Base-by-base conservation (phyloP, 805 yeast species). In the Candida maris region DNA sequence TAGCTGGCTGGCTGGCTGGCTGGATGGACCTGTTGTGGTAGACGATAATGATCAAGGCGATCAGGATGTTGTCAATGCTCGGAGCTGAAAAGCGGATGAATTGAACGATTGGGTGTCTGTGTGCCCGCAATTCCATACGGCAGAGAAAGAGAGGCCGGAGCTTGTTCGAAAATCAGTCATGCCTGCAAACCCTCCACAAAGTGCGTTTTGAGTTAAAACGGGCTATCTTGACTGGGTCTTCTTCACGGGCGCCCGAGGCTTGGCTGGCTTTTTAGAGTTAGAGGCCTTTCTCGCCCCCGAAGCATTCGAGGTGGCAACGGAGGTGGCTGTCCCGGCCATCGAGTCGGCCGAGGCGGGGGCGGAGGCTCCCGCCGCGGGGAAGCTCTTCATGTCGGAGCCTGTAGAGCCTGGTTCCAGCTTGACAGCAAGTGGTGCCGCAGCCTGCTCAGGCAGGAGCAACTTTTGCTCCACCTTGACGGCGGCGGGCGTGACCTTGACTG, bases 401-500 rank as follows among this genome's bases (percentile, higher is more conserved):
- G 25, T 12, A 39, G 29, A 13, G 27, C 23, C 27, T 18, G 37
- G 13, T 26, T 35, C 37, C 28, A 16, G 7, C 14, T 34, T 37
- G 5, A 35, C 38, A 2, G 46, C 32, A 5, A 38, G 39, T 4
- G 45, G 49, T 19, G 27, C 33, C 25, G 44, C 20, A n/a, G n/a
- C n/a, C n/a, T n/a, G n/a, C n/a, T n/a, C n/a, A n/a, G n/a, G n/a
- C n/a, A n/a, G n/a, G n/a, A n/a, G n/a, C 6, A 37, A 36, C 20
- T 45, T 43, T 6, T 46, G 13, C 7, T 54, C 59, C 24, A 49
- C 45, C 16, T 49, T 52, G 6, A 58, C 60, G 10, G 46, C 50
- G 28, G 49, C 57, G 6, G 39, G 39, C 0, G 22, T 29, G 1
- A 59, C 43, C 37, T 50, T 56, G n/a, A 67, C 61, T n/a, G 60